Percentiles rank a stretch among this genome's conserved stretches.
These are phyloP conservation scores for Aureobasidium sp. DNA, from an alignment of 2,329 filamentous ascomycete species.

Conservation along the genomic window DNA sequence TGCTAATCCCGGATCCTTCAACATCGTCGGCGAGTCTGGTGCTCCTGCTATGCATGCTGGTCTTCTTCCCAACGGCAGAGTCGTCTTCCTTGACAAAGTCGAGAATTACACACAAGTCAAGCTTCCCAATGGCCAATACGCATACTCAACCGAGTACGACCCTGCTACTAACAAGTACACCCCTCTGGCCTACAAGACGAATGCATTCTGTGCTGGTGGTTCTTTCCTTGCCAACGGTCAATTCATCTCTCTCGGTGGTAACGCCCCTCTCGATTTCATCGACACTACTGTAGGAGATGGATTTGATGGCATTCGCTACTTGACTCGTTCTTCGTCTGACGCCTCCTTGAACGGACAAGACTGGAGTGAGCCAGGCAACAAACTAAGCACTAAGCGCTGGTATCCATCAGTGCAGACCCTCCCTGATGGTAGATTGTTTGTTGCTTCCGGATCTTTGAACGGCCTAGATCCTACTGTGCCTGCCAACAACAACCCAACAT, in stretches of 20 bases:
- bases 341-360: slow-evolving; percentile 37
- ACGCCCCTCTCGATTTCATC: slow-evolving; percentile 53
- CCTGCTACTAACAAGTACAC: slow-evolving; percentile 41
- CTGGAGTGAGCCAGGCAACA: slow-evolving; percentile 47
- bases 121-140: slow-evolving; percentile 47
- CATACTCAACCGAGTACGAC: slow-evolving; percentile 54
- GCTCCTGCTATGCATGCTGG: slow-evolving; percentile 57
- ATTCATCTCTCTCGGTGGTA: slow-evolving; percentile 58
- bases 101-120: slow-evolving; percentile 54
- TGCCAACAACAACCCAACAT: slow-evolving; percentile 39
- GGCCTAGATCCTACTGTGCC: slow-evolving; percentile 54
- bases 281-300: slow-evolving; percentile 52
- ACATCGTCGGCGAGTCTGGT: slow-evolving; percentile 46
- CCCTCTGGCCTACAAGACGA: slow-evolving; percentile 55
- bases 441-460: slow-evolving; percentile 44
- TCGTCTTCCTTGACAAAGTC: slow-evolving; percentile 55
- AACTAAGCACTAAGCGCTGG: slow-evolving; percentile 43
- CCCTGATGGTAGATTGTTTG: slow-evolving; percentile 49
- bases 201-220: slow-evolving; percentile 59
- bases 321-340: slow-evolving; percentile 39
- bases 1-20: slow-evolving; percentile 39
- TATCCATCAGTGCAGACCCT: slow-evolving; percentile 53
- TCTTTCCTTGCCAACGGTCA: slow-evolving; percentile 57
- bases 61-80: slow-evolving; percentile 50
- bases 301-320: slow-evolving; percentile 49